phyloP scores from a whole-genome alignment of 805 yeast genomes.

The Blastobotrys attinorum region DNA sequence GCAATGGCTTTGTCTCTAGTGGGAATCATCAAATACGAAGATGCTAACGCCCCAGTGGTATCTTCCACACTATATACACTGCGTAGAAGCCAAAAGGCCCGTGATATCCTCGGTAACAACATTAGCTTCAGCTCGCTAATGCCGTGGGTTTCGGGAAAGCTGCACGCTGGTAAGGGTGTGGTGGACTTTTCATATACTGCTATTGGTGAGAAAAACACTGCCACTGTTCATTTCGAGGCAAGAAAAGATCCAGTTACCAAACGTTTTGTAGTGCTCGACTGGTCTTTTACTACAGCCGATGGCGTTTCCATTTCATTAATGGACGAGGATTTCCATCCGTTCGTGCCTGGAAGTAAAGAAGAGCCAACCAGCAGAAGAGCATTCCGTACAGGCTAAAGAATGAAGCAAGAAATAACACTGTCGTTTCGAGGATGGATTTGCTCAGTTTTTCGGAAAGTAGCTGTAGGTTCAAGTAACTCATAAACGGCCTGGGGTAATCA shows the following conservation, averaged over 20 bases:
- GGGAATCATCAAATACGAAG: slow-evolving; percentile 86
- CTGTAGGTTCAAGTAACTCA: too few relatives aligned
- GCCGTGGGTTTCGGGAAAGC: slow-evolving; percentile 86
- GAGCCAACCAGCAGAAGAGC: slow-evolving; percentile 21
- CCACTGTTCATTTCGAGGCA: slow-evolving; percentile 59
- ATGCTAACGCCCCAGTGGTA: slow-evolving; percentile 81
- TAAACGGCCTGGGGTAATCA: too few relatives aligned
- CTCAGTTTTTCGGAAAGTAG: too few relatives aligned
- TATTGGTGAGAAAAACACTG: slow-evolving; percentile 52
- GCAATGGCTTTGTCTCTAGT: slow-evolving; percentile 48
- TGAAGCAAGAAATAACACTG: too few relatives aligned
- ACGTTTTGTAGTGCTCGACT: slow-evolving; percentile 51
- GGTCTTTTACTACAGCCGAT: slow-evolving; percentile 51
- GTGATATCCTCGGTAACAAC: slow-evolving; percentile 60
- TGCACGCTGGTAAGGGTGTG: slow-evolving; percentile 75
- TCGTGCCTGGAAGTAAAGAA: slow-evolving; percentile 26
- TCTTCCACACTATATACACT: slow-evolving; percentile 78
- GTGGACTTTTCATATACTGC: slow-evolving; percentile 68
- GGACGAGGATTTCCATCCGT: slow-evolving; percentile 37
- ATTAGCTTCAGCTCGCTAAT: slow-evolving; percentile 63
- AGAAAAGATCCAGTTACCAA: slow-evolving; percentile 51
- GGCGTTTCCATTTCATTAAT: slow-evolving; percentile 38
- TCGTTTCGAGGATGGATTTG: too few relatives aligned
- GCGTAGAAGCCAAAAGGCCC: slow-evolving; percentile 63
- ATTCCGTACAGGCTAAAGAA: too few relatives aligned